These are phyloP conservation scores for Salvia miltiorrhiza DNA, from an alignment of 257 asterid species.

Conservation along the genomic window DNA sequence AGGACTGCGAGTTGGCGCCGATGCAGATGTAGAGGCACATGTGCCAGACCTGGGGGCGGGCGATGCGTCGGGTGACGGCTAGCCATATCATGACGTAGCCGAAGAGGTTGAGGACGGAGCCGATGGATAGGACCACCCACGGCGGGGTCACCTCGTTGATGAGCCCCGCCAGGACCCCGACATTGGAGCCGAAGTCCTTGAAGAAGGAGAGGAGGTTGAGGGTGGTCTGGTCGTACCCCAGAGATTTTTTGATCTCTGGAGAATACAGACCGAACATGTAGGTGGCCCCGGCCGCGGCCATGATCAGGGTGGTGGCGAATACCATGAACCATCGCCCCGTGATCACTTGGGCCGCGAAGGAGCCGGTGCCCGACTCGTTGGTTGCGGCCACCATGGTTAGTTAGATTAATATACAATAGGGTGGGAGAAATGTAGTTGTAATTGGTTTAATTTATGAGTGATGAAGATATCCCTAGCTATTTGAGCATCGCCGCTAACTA, in stretches of 20 bases:
- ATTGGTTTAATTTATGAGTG: not conserved
- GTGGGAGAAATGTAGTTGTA: no score
- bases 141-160: conserved; percentile 86
- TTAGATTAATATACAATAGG: no score
- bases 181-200: conserved; percentile 74
- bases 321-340: conserved; percentile 80
- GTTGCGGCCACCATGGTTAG: conserved; percentile 31
- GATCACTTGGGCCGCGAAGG: conserved; percentile 39
- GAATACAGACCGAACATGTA: conserved; percentile 78
- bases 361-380: conserved; percentile 7
- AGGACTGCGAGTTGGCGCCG: conserved; percentile 80
- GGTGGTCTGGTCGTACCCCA: conserved; percentile 81
- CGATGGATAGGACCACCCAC: conserved; percentile 78
- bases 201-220: conserved; percentile 73
- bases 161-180: conserved; percentile 64
- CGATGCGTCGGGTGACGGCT: conserved; percentile 42
- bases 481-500: not conserved
- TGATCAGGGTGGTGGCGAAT: conserved; percentile 61
- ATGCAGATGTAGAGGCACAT: conserved; percentile 78
- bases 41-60: conserved; percentile 61
- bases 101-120: conserved; percentile 61
- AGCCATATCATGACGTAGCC: conserved; percentile 91
- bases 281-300: conserved; percentile 81
- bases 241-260: conserved; percentile 34
- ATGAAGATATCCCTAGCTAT: not conserved